Evolutionary conservation across 331 rosid genomes (phyloP).

Genomic region (Phaseolus coccineus): DNA sequence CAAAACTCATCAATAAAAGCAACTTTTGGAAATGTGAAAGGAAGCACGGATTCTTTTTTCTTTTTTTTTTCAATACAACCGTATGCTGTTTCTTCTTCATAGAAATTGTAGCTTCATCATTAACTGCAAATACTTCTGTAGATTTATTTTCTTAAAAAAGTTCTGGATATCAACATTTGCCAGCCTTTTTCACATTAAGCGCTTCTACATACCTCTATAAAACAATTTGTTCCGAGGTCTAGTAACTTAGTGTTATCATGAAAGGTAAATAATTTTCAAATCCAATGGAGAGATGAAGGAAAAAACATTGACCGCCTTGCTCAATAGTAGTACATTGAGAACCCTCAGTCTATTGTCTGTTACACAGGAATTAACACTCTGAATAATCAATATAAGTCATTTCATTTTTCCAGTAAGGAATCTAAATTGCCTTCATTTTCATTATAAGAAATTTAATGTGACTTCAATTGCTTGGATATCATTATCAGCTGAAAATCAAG

Average conservation of each 20-base stretch:
- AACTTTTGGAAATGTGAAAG: slow-evolving; percentile 18
- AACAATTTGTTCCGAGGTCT: background rate
- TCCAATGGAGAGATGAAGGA: background rate
- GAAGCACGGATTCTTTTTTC: background rate
- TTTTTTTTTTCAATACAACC: background rate
- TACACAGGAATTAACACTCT: slow-evolving; percentile 15
- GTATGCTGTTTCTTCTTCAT: background rate
- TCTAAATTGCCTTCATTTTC: background rate
- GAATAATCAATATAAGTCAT: background rate
- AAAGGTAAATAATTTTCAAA: slow-evolving; percentile 9
- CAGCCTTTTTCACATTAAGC: slow-evolving; percentile 24
- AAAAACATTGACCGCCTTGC: background rate
- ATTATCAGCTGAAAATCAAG: background rate
- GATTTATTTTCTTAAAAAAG: background rate
- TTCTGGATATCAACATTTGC: background rate
- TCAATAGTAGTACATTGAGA: slow-evolving; percentile 7
- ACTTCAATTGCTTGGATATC: background rate
- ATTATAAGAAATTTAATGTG: background rate
- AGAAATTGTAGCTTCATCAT: background rate
- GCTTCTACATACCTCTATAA: background rate
- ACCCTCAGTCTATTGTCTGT: slow-evolving; percentile 3
- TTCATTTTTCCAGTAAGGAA: background rate
- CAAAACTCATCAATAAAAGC: slow-evolving; percentile 9
- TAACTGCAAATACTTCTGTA: background rate
- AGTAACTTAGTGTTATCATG: background rate